Conservation (phyloP, 2,329 filamentous ascomycete species). For the Verticillium klebahnii region DNA sequence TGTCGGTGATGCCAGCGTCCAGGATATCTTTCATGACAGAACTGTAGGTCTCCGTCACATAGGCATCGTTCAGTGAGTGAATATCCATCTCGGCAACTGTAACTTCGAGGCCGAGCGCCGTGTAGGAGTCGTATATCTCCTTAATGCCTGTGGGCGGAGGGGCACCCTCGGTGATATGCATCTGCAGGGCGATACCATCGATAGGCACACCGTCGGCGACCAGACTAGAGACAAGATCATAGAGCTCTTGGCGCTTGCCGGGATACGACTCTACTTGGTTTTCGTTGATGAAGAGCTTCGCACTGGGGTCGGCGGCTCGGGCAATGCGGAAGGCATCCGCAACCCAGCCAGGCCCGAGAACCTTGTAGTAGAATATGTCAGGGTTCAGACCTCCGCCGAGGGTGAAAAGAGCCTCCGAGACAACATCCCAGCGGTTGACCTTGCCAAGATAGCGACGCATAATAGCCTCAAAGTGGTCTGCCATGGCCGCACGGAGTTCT, state of each 20-base stretch:
- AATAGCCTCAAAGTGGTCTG: conserved; percentile 54
- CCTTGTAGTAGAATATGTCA: conserved; percentile 55
- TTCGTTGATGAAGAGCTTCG: conserved; percentile 71
- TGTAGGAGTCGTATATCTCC: conserved; percentile 9
- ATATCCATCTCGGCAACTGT: conserved; percentile 68
- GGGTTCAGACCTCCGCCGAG: conserved; percentile 52
- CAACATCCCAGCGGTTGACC: conserved; percentile 58
- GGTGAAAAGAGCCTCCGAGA: conserved; percentile 58
- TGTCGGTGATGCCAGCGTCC: conserved; percentile 51
- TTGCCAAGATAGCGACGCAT: conserved; percentile 58
- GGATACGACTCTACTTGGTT: conserved; percentile 58
- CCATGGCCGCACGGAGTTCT: conserved; percentile 48
- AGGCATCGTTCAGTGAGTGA: conserved; percentile 30
- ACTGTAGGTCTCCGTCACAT: conserved; percentile 53
- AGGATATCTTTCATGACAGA: conserved; percentile 54
- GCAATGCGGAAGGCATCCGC: conserved; percentile 66
- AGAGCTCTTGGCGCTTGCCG: conserved; percentile 38
- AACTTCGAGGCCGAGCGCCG: conserved; percentile 50
- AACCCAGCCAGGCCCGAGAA: conserved; percentile 66
- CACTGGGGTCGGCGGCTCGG: conserved; percentile 57
- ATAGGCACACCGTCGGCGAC: conserved; percentile 56
- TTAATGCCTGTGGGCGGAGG: conserved; percentile 2
- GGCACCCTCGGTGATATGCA: conserved; percentile 4
- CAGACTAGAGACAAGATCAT: conserved; percentile 39
- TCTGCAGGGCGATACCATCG: conserved; percentile 47